Evolutionary conservation across 2,329 filamentous ascomycete genomes (phyloP).

Genomic region (Colletotrichum euphorbiae): DNA sequence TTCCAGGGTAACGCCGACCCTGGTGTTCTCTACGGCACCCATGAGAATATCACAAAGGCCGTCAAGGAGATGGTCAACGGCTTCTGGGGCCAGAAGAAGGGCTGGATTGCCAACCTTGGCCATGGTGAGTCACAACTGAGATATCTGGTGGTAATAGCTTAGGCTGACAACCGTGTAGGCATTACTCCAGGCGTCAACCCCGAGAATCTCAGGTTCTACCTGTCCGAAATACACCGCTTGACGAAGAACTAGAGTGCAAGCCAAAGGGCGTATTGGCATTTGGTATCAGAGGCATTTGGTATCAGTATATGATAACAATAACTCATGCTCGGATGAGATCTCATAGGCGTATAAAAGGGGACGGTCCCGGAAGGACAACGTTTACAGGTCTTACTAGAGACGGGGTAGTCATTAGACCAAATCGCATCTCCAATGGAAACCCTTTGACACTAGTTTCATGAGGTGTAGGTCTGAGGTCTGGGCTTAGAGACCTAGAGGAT

Average conservation of each 20-base stretch:
- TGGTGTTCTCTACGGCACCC: slow-evolving; percentile 88
- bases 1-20: slow-evolving; percentile 97
- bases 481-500: no score
- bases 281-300: neutral
- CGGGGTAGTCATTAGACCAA: slow-evolving; percentile 1
- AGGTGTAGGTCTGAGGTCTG: no score
- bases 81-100: slow-evolving; percentile 85
- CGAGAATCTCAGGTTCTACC: slow-evolving; percentile 92
- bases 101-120: slow-evolving; percentile 97
- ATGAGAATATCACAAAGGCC: slow-evolving; percentile 81
- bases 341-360: slow-evolving; percentile 4
- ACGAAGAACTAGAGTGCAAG: slow-evolving; percentile 55
- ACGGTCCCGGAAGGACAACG: neutral
- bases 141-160: no score
- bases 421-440: slow-evolving; percentile 7
- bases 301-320: neutral
- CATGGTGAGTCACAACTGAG: slow-evolving; percentile 73
- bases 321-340: neutral
- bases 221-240: slow-evolving; percentile 87
- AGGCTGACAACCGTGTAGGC: slow-evolving; percentile 60
- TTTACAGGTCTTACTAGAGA: slow-evolving; percentile 17
- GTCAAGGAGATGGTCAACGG: slow-evolving; percentile 90
- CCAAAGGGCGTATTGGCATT: neutral
- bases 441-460: neutral
- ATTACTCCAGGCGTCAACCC: slow-evolving; percentile 96